These are phyloP conservation scores for Funneliformis caledonium DNA, from an alignment of 371 early-diverging fungal genomes.

Conservation along the genomic window DNA sequence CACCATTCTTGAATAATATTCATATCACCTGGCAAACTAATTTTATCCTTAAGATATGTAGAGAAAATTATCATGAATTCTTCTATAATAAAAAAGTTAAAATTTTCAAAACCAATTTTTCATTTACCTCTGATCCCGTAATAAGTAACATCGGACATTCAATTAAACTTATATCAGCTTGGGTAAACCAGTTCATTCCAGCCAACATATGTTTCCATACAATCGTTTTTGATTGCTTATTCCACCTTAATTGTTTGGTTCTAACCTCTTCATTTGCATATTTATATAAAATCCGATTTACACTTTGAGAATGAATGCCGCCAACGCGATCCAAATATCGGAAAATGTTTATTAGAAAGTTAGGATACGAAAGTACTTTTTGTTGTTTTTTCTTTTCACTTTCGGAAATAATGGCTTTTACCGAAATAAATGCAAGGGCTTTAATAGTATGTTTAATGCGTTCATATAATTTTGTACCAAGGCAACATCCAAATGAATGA, in stretches of 20 bases:
- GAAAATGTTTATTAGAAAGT: constrained; percentile 59
- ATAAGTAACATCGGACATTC: constrained; percentile 63
- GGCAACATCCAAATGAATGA: constrained; percentile 73
- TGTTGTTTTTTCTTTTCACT: constrained; percentile 50
- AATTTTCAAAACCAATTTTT: neutral
- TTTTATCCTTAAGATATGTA: constrained; percentile 15
- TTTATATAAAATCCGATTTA: constrained; percentile 60
- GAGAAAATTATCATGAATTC: neutral
- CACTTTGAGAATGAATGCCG: constrained; percentile 62
- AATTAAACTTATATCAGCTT: constrained; percentile 54
- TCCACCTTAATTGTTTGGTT: constrained; percentile 69
- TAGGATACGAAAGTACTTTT: constrained; percentile 56
- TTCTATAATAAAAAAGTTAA: neutral
- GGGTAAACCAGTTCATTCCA: constrained; percentile 58
- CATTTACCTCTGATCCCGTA: constrained; percentile 59
- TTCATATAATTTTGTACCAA: constrained; percentile 61
- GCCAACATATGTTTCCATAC: constrained; percentile 58
- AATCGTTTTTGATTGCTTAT: constrained; percentile 58
- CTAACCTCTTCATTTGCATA: constrained; percentile 53
- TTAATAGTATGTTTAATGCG: constrained; percentile 50
- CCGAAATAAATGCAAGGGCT: constrained; percentile 65
- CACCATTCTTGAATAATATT: constrained; percentile 12
- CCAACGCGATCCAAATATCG: constrained; percentile 67
- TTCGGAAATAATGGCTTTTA: constrained; percentile 60
- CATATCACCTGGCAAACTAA: constrained; percentile 15